Evolutionary conservation across 2,329 filamentous ascomycete species (phyloP), one percentile per base, ranked within the genome.

Genomic region (Trichoderma breve): DNA sequence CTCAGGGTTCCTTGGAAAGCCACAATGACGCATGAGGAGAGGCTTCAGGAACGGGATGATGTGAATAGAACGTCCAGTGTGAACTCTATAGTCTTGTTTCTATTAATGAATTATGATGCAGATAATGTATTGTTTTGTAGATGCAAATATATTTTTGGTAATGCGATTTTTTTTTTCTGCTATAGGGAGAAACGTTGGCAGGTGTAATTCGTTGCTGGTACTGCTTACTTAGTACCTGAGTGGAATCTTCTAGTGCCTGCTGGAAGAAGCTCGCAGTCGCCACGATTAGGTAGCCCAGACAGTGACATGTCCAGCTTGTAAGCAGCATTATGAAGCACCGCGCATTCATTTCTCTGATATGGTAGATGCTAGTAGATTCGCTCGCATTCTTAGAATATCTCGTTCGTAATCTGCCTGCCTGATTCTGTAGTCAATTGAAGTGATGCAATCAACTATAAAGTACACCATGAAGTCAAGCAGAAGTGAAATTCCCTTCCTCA

Each of bases 401-500:
- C 21, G 66, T 67, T 71, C 73, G 57, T 55, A 70, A 66, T 60
- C 28, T 74, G 74, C 63, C 66, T 63, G 74, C 76, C 58, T 58
- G 66, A 77, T 75, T 71, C 30, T 72, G 68, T 75, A 76, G 68
- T 36, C 58, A 47, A 70, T 51, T 60, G 74, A 78, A 76, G 58
- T 58, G 43, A 34, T 69, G 65, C 72, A 24, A 62, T 63, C 39
- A 71, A 68, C 74, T 81, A 82, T 82, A 82, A 81, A 82, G 75
- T 71, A 74, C 21, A 12, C 14, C 14, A 18, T 62, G 28, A 58
- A 62, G 55, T 51, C 64, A 32, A 30, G 43, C 6, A 60, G 32
- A 36, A 43, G 24, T 61, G 58, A 51, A 71, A 30, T 53, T 53
- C 12, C 55, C 18, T 39, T 67, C 55, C 21, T 62, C 64, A 69